Evolutionary conservation across 371 early-diverging fungal species (phyloP), one percentile per base, ranked within the genome.

Genomic region (Coemansia sp.): DNA sequence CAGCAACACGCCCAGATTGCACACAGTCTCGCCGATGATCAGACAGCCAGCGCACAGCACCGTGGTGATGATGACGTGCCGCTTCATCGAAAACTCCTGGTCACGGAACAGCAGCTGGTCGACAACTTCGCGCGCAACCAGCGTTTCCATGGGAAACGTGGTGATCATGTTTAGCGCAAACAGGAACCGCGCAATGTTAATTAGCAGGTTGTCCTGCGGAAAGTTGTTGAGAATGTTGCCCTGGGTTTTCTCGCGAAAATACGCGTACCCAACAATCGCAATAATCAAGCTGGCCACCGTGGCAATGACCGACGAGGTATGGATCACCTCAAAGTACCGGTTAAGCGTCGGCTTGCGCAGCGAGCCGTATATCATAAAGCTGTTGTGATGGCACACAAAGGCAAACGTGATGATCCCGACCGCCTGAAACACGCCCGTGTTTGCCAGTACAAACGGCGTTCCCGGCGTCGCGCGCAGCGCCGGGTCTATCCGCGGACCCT

Each of bases 91-190:
- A 70, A 85, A 89, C 55, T 79, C 85, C 58, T 80, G 81, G 11
- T 81, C 82, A 63, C 87, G 86, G 54, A 90, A 80, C 2, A 86
- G 84, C 84, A 89, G 62, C 16, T 33, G 26, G 5, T 75, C 68
- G 16, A 72, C 63, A 76, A 88, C 89, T 81, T 91, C 90, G 48
- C 92, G 83, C 57, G 89, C 88, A 41, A 91, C 92, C 77, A 90
- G 88, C 1, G 85, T 80, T 55, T 90, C 91, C 60, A 90, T 72
- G 1, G 89, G 91, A 35, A 89, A 79, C 7, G 92, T 91, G 1
- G 90, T 87, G 57, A 90, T 89, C 91, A 92, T 90, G 76, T 90
- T 89, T 42, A 92, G 80, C 7, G 89, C 91, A 71, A 92, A 90
- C 41, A 88, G 85, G 54, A 90, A 81, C 5, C 92, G 84, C 6